Evolutionary conservation across 257 asterid species (phyloP), one percentile per base, ranked within the genome.

Genomic region (Dorcoceras hygrometricum): DNA sequence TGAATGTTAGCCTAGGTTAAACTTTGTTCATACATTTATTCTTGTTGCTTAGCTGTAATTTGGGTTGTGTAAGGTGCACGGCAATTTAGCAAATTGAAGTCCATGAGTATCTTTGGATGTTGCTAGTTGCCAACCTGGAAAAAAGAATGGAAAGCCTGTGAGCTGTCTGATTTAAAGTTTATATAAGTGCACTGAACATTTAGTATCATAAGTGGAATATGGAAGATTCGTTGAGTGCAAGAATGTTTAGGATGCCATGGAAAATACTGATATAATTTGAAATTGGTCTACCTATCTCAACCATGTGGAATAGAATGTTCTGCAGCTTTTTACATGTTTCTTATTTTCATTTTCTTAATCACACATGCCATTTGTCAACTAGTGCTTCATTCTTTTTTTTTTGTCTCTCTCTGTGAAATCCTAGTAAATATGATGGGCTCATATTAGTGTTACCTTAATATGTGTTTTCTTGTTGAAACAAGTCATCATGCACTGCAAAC

Each of bases 381-480:
- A 66, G 27, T 70, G 57, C 46, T 70, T 54, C 31, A 34, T 23
- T 24, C 55, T 34, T n/a, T 39, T 27, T 28, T 60, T n/a, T 20
- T 32, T 58, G 43, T 23, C 23, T 25, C 26, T 58, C 48, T 20
- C 6, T 8, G 24, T 23, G 39, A 43, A 51, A 39, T 39, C 14
- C 7, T 34, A 34, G 43, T 39, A 19, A 5, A 28, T 31, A 19
- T 29, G 46, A 23, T 65, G 76, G 46, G 39, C 57, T 69, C 56
- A 43, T 51, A 62, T 32, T 24, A 70, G 23, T 22, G 50, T 27
- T 53, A 24, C 27, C 43, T 19, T 70, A 29, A 10, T 3, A 39
- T 58, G 65, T 54, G 51, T 29, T 58, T 67, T 26, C 54, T 50
- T 53, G 12, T 65, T 57, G 36, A 57, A 61, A 62, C 25, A 36